Conservation (phyloP, 1,139 yeast species). For the Nakaseomyces delphensis region DNA sequence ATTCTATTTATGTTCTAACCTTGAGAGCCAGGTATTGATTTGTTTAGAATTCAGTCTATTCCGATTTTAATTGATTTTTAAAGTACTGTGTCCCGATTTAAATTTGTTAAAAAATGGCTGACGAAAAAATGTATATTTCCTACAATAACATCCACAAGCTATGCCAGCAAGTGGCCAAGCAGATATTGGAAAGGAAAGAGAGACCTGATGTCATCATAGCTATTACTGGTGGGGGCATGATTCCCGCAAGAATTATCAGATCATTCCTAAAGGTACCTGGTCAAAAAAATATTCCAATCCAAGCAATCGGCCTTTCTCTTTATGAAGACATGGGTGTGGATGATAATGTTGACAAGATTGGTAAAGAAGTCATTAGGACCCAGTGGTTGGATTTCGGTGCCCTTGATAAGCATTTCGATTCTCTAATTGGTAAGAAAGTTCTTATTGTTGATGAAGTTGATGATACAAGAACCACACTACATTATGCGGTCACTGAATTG, state of each 20-base stretch:
- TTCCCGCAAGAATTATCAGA: constrained; percentile 91
- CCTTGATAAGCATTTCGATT: constrained; percentile 45
- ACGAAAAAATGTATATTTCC: constrained; percentile 64
- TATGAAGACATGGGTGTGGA: constrained; percentile 73
- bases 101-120: constrained; percentile 10
- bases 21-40: too few species aligned
- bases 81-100: too few species aligned
- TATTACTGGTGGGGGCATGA: constrained; percentile 89
- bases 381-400: constrained; percentile 87
- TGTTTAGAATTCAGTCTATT: too few species aligned
- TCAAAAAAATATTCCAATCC: constrained; percentile 80
- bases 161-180: constrained; percentile 75
- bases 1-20: too few species aligned
- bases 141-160: constrained; percentile 90
- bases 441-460: constrained; percentile 91
- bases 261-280: constrained; percentile 83
- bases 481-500: constrained; percentile 81
- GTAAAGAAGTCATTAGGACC: constrained; percentile 82
- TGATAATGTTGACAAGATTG: constrained; percentile 53
- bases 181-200: constrained; percentile 50
- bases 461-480: constrained; percentile 90
- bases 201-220: constrained; percentile 87
- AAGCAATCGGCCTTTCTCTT: constrained; percentile 85
- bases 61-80: too few species aligned
- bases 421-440: constrained; percentile 70